Conservation (phyloP, 2,329 filamentous ascomycete genomes). For the Pezicula radicicola region DNA sequence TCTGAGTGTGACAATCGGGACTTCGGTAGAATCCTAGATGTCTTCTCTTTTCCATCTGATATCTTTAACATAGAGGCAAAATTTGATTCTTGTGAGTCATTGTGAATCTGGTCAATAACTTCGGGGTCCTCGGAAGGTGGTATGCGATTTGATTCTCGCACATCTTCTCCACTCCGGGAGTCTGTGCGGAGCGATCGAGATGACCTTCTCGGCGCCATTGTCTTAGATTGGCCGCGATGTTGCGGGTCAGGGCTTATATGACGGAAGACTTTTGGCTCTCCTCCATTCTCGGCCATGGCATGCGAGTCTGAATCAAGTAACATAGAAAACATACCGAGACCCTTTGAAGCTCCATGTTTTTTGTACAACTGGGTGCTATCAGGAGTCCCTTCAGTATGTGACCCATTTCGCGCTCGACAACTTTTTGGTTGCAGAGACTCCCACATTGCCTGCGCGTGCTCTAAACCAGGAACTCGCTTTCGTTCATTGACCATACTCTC, state of each 20-base stretch:
- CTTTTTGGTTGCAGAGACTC: neutral
- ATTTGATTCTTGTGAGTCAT: constrained; percentile 1
- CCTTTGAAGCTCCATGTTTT: neutral
- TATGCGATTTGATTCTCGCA: no score
- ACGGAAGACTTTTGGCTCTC: no score
- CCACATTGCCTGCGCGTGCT: neutral
- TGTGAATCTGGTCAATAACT: constrained; percentile 9
- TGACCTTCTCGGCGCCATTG: no score
- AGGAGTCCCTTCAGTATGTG: neutral
- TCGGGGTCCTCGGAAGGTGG: neutral
- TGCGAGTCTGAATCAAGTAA: no score
- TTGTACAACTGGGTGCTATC: neutral
- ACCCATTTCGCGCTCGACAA: neutral
- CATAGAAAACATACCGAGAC: no score
- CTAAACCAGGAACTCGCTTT: neutral
- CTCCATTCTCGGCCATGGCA: no score
- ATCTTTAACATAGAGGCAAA: neutral
- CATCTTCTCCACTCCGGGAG: no score
- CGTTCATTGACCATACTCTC: neutral
- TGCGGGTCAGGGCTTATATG: no score
- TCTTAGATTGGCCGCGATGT: no score
- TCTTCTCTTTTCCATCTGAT: neutral
- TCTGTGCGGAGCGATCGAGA: no score
- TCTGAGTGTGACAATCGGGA: neutral
- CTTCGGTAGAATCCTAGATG: neutral